Evolutionary conservation across 208 protist genomes (phyloP).

Genomic region (Giardia muris): DNA sequence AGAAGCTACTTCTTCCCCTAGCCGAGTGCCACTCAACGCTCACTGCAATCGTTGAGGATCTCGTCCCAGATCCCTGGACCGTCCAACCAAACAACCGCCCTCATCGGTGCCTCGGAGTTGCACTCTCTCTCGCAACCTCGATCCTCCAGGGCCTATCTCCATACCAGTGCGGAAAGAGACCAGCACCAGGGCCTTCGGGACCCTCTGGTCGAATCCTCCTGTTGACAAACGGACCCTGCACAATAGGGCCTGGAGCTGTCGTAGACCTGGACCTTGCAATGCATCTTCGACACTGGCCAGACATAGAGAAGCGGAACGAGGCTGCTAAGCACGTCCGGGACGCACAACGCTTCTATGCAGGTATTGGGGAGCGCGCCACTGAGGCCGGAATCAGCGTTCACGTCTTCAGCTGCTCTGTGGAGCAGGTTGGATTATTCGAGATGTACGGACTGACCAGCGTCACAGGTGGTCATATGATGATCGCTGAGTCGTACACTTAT

Average conservation of each 20-base stretch:
- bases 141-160: background rate
- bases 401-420: slow-evolving; percentile 16
- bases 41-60: background rate
- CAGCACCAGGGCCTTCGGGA: background rate
- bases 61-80: background rate
- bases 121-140: background rate
- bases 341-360: background rate
- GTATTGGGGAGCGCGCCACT: background rate
- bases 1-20: background rate
- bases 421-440: slow-evolving; percentile 17
- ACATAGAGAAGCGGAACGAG: background rate
- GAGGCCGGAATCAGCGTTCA: background rate
- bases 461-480: slow-evolving; percentile 14
- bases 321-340: slow-evolving; percentile 20
- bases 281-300: slow-evolving; percentile 16
- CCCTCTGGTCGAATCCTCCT: background rate
- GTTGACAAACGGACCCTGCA: slow-evolving; percentile 8
- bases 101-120: background rate
- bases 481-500: slow-evolving; percentile 22
- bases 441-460: background rate
- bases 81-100: background rate
- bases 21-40: background rate
- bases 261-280: slow-evolving; percentile 8
- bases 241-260: background rate
- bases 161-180: too few relatives aligned